Conservation (phyloP, 139 green algal genomes). For the Chlamydomonas urium region DNA sequence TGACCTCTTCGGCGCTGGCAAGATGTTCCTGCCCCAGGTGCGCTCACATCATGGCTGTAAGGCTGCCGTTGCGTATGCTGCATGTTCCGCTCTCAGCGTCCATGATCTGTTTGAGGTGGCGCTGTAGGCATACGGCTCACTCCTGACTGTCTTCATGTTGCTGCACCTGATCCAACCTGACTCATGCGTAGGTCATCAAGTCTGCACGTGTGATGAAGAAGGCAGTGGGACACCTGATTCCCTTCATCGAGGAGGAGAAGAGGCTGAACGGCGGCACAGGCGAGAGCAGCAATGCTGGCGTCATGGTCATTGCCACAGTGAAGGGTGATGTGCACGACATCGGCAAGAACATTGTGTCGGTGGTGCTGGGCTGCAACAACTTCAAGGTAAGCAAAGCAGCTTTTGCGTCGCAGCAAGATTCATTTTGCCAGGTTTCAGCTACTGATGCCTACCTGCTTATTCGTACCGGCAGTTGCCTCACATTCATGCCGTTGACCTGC, state of each 20-base stretch:
- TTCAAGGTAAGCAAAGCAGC: no score
- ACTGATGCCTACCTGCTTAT: no score
- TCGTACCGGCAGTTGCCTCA: no score
- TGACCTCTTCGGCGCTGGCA: conserved; percentile 96
- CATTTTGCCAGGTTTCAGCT: no score
- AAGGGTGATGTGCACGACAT: conserved; percentile 99
- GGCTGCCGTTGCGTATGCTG: no score
- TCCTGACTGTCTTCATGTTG: no score
- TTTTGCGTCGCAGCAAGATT: no score
- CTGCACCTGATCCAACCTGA: no score
- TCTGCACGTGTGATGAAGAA: conserved; percentile 98
- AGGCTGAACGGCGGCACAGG: conserved; percentile 37
- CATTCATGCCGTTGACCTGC: no score
- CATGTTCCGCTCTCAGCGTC: no score
- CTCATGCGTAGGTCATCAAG: conserved; percentile 91
- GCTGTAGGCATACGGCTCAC: no score
- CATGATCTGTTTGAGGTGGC: no score
- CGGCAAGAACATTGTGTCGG: conserved; percentile 98
- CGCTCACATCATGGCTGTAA: background rate
- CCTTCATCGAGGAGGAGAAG: conserved; percentile 99
- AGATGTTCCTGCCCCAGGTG: conserved; percentile 97
- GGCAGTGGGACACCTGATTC: conserved; percentile 93
- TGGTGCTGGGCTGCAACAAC: conserved; percentile 99
- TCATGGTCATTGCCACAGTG: conserved; percentile 96
- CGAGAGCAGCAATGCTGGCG: conserved; percentile 43